Evolutionary conservation across 768 basidiomycete species (phyloP), one percentile per base, ranked within the genome.

Genomic region (Exidia glandulosa): DNA sequence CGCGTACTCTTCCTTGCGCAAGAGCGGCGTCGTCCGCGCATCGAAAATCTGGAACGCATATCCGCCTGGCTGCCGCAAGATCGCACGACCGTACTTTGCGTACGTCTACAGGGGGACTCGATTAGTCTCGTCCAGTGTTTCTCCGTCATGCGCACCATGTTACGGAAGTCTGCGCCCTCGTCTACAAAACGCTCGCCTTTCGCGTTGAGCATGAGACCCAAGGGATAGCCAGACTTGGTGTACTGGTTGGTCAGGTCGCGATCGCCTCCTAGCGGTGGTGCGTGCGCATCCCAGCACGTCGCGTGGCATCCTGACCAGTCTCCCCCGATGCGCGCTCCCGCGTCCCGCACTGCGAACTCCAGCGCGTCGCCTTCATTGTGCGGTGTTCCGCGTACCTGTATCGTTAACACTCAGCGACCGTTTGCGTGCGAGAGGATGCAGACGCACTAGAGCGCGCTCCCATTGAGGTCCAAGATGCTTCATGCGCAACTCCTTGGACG

Each of bases 261-360:
- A 59, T 81, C 75, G 23, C 86, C 85, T 16, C 71, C 66, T 32
- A 81, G 72, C 23, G 69, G 61, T 1, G 78, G 72, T 1, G 84
- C 81, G 64, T 85, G 77, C 19, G 82, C 82, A 64, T 86, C 86
- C 86, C 86, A 87, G 65, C 79, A 80, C 3, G 85, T 86, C 61
- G 82, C 84, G 65, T 87, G 86, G 63, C 86, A 88, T n/a, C 84
- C 81, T 54, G 64, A 67, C 80, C 83, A 87, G 71, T 87, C 83
- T n/a, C 85, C 85, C 0, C 72, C 70, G n/a, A 82, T 72, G 57
- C 76, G 75, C 19, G 82, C 84, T 5, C 84, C 81, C 32, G 71
- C 68, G 29, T 71, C 65, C 1, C 83, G 61, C 7, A 61, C 48
- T 25, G 57, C 60, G 19, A 50, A 50, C 23, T 52, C 85, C 61